Percentiles rank a stretch among this genome's conserved stretches.
Conservation (phyloP, 2,329 filamentous ascomycete species). For the Aureobasidium sp. region DNA sequence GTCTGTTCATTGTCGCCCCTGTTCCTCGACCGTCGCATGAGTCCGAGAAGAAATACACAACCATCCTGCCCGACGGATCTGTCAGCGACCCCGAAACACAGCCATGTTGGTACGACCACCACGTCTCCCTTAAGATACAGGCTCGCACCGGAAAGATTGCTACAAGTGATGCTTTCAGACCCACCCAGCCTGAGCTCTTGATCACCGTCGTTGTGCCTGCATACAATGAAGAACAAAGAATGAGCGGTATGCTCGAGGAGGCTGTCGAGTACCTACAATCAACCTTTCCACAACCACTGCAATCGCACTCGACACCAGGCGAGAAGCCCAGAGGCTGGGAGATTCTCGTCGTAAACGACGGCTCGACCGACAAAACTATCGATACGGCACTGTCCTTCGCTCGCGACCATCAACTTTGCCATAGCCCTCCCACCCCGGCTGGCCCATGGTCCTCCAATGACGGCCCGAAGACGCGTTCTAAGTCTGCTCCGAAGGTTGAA, state of each 20-base stretch:
- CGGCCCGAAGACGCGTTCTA: conserved; percentile 22
- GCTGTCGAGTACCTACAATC: conserved; percentile 77
- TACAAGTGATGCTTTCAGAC: conserved; percentile 43
- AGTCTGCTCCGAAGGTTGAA: conserved; percentile 9
- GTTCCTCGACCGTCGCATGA: conserved; percentile 63
- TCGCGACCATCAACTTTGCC: conserved; percentile 52
- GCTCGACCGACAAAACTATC: conserved; percentile 73
- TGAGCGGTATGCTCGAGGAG: conserved; percentile 80
- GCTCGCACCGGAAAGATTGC: conserved; percentile 26
- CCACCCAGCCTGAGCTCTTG: conserved; percentile 70
- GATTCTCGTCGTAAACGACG: conserved; percentile 86
- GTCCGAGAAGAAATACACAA: conserved; percentile 80
- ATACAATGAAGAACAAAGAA: conserved; percentile 83
- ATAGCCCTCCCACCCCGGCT: conserved; percentile 23
- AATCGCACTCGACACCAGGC: conserved; percentile 22
- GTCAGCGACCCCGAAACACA: conserved; percentile 49
- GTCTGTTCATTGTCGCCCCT: conserved; percentile 69
- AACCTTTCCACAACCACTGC: conserved; percentile 45
- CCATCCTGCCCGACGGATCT: conserved; percentile 57
- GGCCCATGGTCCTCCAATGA: conserved; percentile 46
- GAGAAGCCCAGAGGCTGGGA: conserved; percentile 62
- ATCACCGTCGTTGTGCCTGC: conserved; percentile 90
- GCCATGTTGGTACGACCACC: conserved; percentile 81
- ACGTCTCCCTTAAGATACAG: conserved; percentile 49
- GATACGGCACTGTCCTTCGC: conserved; percentile 74